These are phyloP conservation scores for Kandelia obovata DNA, from an alignment of 345 rosid species.

Conservation along the genomic window DNA sequence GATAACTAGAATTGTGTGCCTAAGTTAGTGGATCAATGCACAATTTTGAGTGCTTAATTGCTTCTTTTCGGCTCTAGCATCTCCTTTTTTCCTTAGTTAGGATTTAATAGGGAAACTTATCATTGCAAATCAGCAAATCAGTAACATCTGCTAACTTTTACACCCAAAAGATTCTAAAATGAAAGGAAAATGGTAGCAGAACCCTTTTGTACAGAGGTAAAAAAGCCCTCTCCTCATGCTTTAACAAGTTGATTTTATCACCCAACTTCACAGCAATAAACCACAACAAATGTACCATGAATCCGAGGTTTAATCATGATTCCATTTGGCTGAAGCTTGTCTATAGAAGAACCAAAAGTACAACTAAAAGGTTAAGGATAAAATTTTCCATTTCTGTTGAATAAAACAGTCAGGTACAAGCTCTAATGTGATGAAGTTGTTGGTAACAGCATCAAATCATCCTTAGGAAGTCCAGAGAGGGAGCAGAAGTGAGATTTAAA, in stretches of 20 bases:
- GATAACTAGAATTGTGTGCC: not conserved
- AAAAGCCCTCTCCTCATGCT: not conserved
- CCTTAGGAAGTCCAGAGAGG: slow-evolving; percentile 4
- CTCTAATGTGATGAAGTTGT: not conserved
- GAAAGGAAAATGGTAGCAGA: not conserved
- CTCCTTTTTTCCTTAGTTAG: not conserved
- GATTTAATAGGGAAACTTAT: slow-evolving; percentile 4
- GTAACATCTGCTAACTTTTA: not conserved
- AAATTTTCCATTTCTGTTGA: slow-evolving; percentile 12
- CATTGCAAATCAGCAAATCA: slow-evolving; percentile 1
- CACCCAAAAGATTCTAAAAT: not conserved
- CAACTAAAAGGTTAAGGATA: too few species aligned
- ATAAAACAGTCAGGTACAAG: not conserved
- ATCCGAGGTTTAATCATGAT: not conserved
- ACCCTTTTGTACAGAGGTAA: not conserved
- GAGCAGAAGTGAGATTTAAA: slow-evolving; percentile 5
- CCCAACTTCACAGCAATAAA: not conserved
- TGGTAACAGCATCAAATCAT: slow-evolving; percentile 2
- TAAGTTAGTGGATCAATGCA: not conserved
- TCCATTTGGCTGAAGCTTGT: not conserved
- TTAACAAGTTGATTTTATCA: not conserved
- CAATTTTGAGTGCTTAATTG: not conserved
- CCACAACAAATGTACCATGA: not conserved
- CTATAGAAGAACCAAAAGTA: not conserved
- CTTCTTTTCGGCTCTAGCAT: not conserved